Conservation (phyloP, 371 early-diverging fungal genomes). For the Coelomomyces lativittatus region DNA sequence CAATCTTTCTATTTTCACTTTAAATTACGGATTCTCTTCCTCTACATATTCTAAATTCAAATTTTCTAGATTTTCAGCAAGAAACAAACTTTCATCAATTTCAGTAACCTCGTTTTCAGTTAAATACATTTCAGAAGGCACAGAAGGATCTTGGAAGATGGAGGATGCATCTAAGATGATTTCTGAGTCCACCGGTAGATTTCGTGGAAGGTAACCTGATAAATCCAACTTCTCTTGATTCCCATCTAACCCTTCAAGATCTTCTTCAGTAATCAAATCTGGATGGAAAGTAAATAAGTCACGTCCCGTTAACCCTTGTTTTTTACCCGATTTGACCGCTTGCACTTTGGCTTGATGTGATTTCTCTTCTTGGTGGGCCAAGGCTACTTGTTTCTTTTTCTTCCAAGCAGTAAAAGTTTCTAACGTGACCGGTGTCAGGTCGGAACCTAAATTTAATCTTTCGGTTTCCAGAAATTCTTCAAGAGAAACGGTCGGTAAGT, state of each 20-base stretch:
- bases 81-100: too few species aligned
- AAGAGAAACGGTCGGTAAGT: constrained; percentile 62
- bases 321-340: constrained; percentile 76
- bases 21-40: too few species aligned
- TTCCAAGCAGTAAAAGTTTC: constrained; percentile 93
- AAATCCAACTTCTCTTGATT: too few species aligned
- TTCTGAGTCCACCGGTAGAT: too few species aligned
- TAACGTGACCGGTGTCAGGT: constrained; percentile 87
- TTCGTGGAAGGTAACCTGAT: too few species aligned
- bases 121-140: too few species aligned
- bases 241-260: constrained; percentile 51
- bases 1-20: too few species aligned
- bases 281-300: constrained; percentile 97
- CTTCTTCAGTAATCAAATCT: constrained; percentile 57
- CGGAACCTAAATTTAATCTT: constrained; percentile 82
- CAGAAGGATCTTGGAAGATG: too few species aligned
- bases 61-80: too few species aligned
- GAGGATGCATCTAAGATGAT: too few species aligned
- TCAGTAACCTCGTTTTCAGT: too few species aligned
- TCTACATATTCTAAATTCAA: too few species aligned
- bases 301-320: constrained; percentile 80
- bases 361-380: constrained; percentile 49
- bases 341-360: constrained; percentile 65
- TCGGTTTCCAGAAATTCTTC: constrained; percentile 92
- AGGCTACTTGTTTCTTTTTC: constrained; percentile 54